phyloP scores from a whole-genome alignment of 108 stramenopile species.

The Pseudonitzschia delicatissima region DNA sequence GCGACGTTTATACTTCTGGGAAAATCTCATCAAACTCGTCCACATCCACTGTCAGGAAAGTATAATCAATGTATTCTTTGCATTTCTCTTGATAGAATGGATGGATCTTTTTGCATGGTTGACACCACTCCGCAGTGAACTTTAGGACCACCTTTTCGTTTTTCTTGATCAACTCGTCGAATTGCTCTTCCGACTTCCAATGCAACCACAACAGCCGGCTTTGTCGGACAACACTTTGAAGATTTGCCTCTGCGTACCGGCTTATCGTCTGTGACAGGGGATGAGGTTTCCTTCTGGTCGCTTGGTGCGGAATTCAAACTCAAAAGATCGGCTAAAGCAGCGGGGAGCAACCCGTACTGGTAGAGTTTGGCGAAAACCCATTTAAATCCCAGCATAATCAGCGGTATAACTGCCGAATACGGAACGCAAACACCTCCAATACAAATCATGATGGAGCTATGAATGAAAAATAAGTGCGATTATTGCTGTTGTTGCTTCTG shows the following conservation, averaged over 20 bases:
- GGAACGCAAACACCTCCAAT: constrained; percentile 86
- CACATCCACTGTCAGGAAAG: constrained; percentile 63
- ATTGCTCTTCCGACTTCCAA: constrained; percentile 36
- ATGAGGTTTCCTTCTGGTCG: background rate
- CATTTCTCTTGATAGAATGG: constrained; percentile 58
- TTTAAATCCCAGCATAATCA: constrained; percentile 49
- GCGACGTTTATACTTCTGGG: constrained; percentile 51
- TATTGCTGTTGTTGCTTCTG: too few relatives aligned
- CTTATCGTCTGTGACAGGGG: background rate
- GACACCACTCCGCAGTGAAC: constrained; percentile 89
- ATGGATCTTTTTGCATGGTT: constrained; percentile 77
- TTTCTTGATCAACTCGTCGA: constrained; percentile 18
- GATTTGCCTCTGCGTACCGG: background rate
- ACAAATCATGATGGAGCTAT: constrained; percentile 40
- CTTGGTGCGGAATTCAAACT: background rate
- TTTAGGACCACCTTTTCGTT: constrained; percentile 49
- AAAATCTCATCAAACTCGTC: constrained; percentile 76
- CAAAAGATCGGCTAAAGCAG: constrained; percentile 3
- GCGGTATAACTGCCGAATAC: constrained; percentile 72
- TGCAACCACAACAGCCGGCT: constrained; percentile 1
- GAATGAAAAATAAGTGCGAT: background rate
- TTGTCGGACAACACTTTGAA: background rate
- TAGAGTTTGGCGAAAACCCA: constrained; percentile 43
- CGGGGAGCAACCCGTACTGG: constrained; percentile 12
- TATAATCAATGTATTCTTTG: constrained; percentile 13